Base-by-base conservation (phyloP, 2,329 filamentous ascomycete species). In the Xylariomycetidae sp. region DNA sequence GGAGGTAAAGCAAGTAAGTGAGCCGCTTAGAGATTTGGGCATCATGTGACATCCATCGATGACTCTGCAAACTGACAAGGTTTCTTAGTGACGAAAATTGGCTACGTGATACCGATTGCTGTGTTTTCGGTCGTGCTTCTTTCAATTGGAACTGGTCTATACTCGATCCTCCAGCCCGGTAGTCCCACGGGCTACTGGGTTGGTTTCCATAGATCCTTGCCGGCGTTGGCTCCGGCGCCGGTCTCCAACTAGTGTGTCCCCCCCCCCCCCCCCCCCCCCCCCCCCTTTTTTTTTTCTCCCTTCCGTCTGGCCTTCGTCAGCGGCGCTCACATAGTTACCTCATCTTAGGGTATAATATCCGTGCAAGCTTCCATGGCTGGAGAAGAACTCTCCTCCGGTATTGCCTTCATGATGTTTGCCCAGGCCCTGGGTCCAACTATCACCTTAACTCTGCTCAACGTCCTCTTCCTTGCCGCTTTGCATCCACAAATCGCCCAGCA, bases 391-490 rank as follows among this genome's bases (percentile, higher is more conserved):
- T 25, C 42, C 1, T 31, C 37, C 1, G 37, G 22, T 4, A 43
- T 34, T 22, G 33, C 40, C 10, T 37, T 45, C 30, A 25, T 44
- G 9, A 20, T 46, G 12, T 47, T 47, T 16, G 15, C 32, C n/a
- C 35, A 45, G 11, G 34, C 37, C 16, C 15, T 45, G 3, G 31
- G 36, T 12, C 41, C 41, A 1, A 27, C 43, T 2, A 27, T 46
- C 16, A 11, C 28, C 6, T 19, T 44, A 3, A 10, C 35, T 11
- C 3, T 46, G 5, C 34, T 13, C 16, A 33, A 46, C 11, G 7
- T 40, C 2, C 56, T 63, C 7, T 46, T 64, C 22, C 48, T 45
- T 27, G 39, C 51, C 40, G 55, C 54, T 25, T 51, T 70, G 2
- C 44, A 46, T 10, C 26, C 48, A 0, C 49, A 55, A 22, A 43